Evolutionary conservation across 306 rosid genomes (phyloP), one percentile per base, ranked within the genome.

Genomic region (Castanospermum australe): DNA sequence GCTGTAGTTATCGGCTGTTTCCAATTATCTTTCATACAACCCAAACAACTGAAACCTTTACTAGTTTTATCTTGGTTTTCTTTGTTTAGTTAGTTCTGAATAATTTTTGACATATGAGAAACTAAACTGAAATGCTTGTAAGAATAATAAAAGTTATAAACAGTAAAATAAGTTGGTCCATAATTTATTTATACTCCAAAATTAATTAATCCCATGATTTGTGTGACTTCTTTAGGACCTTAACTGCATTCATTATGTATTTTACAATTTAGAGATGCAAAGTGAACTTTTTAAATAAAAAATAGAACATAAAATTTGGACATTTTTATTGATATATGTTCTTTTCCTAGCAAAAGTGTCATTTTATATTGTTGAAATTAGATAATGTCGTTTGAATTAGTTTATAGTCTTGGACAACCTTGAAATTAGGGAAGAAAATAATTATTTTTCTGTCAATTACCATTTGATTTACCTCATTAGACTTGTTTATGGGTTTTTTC

Each of bases 321-420:
- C 44, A 10, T 5, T 45, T 68, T 33, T 60, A 24, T 60, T 47
- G 54, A 61, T 59, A 38, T 14, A 44, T 71, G 47, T 35, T 55
- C 42, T 33, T 17, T 78, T 44, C n/a, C 61, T 45, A n/a, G 52
- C 65, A 38, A 47, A 50, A 63, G 17, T 63, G 42, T 30, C 20
- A 36, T 67, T 81, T 48, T 66, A 15, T 20, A 84, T 36, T 33
- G 33, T 80, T 69, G 73, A 72, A 50, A 71, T 79, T 22, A n/a
- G 50, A 15, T 67, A n/a, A n/a, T 55, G 67, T 60, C 15, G 47
- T 78, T 66, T 55, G 13, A 45, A 35, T 75, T 67, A 15, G 18
- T 55, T 8, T 51, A 54, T 22, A 14, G 25, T 68, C 52, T 35
- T 21, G n/a, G 18, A 20, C 12, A 52, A 14, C 30, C 57, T 32